These are phyloP conservation scores for Cystobasidium slooffiae DNA, from an alignment of 1,284 basidiomycete genomes.

Conservation along the genomic window DNA sequence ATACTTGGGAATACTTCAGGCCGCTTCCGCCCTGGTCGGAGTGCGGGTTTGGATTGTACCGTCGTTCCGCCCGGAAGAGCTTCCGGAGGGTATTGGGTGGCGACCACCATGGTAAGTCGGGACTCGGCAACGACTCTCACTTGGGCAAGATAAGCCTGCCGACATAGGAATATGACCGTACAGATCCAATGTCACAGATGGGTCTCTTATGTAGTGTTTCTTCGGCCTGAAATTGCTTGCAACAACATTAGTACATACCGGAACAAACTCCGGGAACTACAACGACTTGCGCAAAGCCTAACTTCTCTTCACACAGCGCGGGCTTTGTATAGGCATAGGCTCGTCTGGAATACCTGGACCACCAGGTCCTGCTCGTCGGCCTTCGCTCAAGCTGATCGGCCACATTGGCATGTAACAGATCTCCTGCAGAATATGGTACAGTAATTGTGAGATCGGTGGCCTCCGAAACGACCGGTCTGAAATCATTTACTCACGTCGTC, in stretches of 20 bases:
- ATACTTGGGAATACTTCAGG: neutral
- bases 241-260: neutral
- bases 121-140: neutral
- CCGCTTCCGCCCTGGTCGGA: neutral
- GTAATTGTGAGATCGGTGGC: neutral
- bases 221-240: no score
- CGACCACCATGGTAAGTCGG: neutral
- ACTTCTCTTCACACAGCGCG: neutral
- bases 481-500: neutral
- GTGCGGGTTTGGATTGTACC: slow-evolving; percentile 6
- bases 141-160: no score
- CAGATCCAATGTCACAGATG: no score
- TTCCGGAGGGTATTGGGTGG: neutral
- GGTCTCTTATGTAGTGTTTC: no score
- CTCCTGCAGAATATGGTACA: neutral
- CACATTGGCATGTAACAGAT: slow-evolving; percentile 33
- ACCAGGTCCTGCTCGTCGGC: neutral
- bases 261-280: neutral
- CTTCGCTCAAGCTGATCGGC: neutral
- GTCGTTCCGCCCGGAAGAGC: neutral
- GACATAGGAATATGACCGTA: no score
- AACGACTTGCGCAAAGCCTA: neutral
- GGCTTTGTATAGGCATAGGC: neutral
- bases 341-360: neutral
- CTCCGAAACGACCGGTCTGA: neutral